Conservation (phyloP, 768 basidiomycete species). For the Boletus sp. region DNA sequence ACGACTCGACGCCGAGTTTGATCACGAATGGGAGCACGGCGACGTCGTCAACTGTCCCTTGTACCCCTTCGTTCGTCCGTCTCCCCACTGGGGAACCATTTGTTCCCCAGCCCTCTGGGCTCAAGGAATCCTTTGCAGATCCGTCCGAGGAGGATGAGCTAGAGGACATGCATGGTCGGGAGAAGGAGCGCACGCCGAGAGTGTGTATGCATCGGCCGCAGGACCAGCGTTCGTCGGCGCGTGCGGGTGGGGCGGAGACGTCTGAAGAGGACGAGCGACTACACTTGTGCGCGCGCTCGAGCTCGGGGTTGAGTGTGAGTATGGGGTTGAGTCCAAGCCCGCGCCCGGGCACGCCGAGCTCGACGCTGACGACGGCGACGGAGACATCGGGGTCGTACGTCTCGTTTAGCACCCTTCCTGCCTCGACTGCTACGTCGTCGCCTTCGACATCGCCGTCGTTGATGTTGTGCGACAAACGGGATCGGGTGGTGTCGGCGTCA, state of each 20-base stretch:
- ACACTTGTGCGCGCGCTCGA: background rate
- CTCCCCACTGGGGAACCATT: conserved; percentile 2
- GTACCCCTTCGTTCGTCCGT: conserved; percentile 8
- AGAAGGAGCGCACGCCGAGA: background rate
- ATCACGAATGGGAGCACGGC: conserved; percentile 16
- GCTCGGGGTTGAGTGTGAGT: background rate
- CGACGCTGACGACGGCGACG: conserved; percentile 20
- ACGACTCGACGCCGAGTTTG: conserved; percentile 23
- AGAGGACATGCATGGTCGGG: background rate
- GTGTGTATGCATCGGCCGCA: conserved; percentile 2
- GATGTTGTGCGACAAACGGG: background rate
- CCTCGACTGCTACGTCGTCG: conserved; percentile 13
- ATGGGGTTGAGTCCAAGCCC: background rate
- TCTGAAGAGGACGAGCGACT: conserved; percentile 9
- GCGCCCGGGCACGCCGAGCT: conserved; percentile 21
- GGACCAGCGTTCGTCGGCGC: conserved; percentile 7
- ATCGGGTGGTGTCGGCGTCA: background rate
- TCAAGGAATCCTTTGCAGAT: conserved; percentile 20
- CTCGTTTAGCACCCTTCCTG: conserved; percentile 20
- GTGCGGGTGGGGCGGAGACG: background rate
- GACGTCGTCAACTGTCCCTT: conserved; percentile 16
- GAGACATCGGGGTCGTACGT: conserved; percentile 20
- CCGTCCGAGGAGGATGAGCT: conserved; percentile 15
- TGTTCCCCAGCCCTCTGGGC: conserved; percentile 16
- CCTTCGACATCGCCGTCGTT: conserved; percentile 13